phyloP scores from a whole-genome alignment of 2,329 filamentous ascomycete species.

The Coniella vitis region DNA sequence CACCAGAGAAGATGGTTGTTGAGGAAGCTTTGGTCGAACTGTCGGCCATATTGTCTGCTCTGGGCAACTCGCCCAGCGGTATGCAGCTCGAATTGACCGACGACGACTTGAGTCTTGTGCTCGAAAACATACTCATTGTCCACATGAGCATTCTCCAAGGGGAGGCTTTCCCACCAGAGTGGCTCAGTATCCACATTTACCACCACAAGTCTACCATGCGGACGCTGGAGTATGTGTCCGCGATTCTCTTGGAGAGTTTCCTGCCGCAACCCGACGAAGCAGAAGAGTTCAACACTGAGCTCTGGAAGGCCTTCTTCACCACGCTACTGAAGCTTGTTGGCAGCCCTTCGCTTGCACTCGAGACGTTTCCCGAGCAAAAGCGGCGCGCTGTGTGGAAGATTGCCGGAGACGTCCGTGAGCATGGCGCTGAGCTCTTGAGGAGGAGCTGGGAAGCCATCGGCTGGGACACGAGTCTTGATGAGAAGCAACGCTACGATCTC shows the following conservation, averaged over 20 bases:
- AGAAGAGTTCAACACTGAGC: slow-evolving; percentile 82
- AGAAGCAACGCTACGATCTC: slow-evolving; percentile 69
- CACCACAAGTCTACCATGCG: slow-evolving; percentile 87
- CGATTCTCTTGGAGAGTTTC: slow-evolving; percentile 74
- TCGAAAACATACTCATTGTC: slow-evolving; percentile 74
- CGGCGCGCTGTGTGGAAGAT: slow-evolving; percentile 97
- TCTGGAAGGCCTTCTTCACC: slow-evolving; percentile 92
- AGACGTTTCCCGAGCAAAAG: slow-evolving; percentile 97
- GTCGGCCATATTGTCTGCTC: slow-evolving; percentile 75
- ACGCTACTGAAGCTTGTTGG: slow-evolving; percentile 84
- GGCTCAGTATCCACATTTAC: slow-evolving; percentile 90
- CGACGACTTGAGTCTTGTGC: slow-evolving; percentile 65
- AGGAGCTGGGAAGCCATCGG: slow-evolving; percentile 92
- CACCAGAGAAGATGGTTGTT: slow-evolving; percentile 55
- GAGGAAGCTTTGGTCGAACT: slow-evolving; percentile 87
- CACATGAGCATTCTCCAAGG: slow-evolving; percentile 85
- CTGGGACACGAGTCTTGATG: slow-evolving; percentile 83
- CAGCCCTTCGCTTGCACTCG: slow-evolving; percentile 80
- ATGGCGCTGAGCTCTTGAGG: slow-evolving; percentile 78
- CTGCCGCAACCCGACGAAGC: slow-evolving; percentile 86
- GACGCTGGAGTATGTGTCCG: slow-evolving; percentile 73
- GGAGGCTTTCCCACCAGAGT: slow-evolving; percentile 80
- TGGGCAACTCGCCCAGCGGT: slow-evolving; percentile 66
- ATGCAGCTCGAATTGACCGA: slow-evolving; percentile 71
- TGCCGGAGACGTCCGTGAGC: slow-evolving; percentile 88